Evolutionary conservation across 2,329 filamentous ascomycete genomes (phyloP).

Genomic region (Daldinia sp.): DNA sequence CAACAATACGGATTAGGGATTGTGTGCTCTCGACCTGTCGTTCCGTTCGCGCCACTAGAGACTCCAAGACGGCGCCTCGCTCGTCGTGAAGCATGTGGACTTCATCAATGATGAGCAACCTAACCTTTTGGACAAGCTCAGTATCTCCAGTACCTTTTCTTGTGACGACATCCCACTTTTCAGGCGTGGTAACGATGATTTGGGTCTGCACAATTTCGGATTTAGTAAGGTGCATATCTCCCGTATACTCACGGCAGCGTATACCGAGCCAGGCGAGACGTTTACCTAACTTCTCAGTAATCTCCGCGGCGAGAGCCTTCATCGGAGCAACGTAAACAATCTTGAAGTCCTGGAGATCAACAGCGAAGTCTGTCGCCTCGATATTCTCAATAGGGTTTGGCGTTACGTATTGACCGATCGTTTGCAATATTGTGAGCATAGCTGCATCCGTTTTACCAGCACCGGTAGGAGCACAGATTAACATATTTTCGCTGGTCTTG

Average conservation of each 20-base stretch:
- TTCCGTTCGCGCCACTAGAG: conserved; percentile 92
- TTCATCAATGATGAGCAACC: conserved; percentile 95
- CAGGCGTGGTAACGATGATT: conserved; percentile 97
- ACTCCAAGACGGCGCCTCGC: conserved; percentile 93
- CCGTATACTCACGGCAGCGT: conserved; percentile 90
- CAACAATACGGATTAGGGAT: conserved; percentile 94
- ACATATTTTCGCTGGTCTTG: conserved; percentile 96
- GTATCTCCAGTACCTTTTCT: conserved; percentile 97
- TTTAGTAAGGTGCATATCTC: conserved; percentile 99
- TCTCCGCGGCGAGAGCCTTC: conserved; percentile 96
- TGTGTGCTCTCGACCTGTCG: conserved; percentile 98
- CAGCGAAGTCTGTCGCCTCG: conserved; percentile 78
- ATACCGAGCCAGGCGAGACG: conserved; percentile 93
- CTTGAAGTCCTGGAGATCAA: conserved; percentile 91
- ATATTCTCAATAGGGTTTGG: conserved; percentile 82
- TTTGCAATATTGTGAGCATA: conserved; percentile 94
- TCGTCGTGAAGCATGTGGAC: conserved; percentile 99
- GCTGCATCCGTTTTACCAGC: conserved; percentile 98
- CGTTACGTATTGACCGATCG: conserved; percentile 82
- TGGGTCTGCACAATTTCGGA: conserved; percentile 94
- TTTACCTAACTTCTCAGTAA: conserved; percentile 92
- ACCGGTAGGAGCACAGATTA: conserved; percentile 97
- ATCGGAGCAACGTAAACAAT: conserved; percentile 99
- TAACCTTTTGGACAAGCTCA: conserved; percentile 95
- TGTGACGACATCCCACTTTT: conserved; percentile 99